Percentiles rank a stretch among this genome's conserved stretches.
These are phyloP conservation scores for Elsinoe arachidis DNA, from an alignment of 2,329 filamentous ascomycete genomes.

Conservation along the genomic window DNA sequence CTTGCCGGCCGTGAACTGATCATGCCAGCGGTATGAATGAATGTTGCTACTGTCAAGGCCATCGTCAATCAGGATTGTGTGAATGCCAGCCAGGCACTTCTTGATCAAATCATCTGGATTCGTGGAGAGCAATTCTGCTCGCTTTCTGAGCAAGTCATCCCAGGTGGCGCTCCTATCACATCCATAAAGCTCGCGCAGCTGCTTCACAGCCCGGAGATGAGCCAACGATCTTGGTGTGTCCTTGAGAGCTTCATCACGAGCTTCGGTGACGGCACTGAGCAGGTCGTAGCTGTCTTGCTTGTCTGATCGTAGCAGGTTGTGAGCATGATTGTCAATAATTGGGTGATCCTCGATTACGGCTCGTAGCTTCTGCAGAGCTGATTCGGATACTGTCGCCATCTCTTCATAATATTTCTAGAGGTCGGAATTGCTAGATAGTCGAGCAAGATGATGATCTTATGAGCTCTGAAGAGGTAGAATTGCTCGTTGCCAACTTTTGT, in stretches of 20 bases:
- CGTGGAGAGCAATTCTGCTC: conserved; percentile 38
- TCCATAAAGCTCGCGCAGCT: conserved; percentile 57
- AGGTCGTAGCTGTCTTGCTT: conserved; percentile 44
- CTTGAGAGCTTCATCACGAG: conserved; percentile 57
- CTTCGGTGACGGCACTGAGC: conserved; percentile 63
- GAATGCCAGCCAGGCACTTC: conserved; percentile 61
- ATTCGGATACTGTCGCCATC: conserved; percentile 3
- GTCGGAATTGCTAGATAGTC: not conserved
- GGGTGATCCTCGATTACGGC: conserved; percentile 33
- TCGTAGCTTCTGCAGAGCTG: conserved; percentile 21
- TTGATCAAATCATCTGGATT: conserved; percentile 48
- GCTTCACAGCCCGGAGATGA: conserved; percentile 60
- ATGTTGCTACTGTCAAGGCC: conserved; percentile 52
- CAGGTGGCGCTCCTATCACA: conserved; percentile 52
- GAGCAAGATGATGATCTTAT: not conserved
- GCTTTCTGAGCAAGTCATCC: conserved; percentile 44
- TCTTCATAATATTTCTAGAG: not conserved
- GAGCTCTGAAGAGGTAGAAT: not conserved
- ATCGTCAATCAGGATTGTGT: conserved; percentile 71
- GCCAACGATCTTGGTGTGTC: conserved; percentile 55
- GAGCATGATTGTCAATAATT: conserved; percentile 66
- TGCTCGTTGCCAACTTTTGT: not conserved
- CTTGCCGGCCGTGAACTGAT: conserved; percentile 53
- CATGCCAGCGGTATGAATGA: conserved; percentile 56
- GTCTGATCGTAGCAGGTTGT: conserved; percentile 53